Evolutionary conservation across 2,329 filamentous ascomycete genomes (phyloP), one percentile per base, ranked within the genome.

Genomic region (Sporothrix pseudoabietina): DNA sequence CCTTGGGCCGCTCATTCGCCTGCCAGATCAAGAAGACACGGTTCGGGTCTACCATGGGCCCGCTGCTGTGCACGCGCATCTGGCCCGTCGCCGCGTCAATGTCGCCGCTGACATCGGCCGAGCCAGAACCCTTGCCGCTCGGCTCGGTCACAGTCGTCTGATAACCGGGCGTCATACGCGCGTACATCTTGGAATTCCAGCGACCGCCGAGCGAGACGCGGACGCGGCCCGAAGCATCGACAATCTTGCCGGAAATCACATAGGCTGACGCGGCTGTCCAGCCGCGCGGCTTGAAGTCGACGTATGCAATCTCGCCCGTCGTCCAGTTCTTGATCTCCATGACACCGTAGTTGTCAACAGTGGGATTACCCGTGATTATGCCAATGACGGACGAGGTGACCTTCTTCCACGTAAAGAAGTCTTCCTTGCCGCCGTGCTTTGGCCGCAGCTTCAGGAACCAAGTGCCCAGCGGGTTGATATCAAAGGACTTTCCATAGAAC

Each of bases 321-420:
- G 91, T 97, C 91, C 92, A 95, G 83, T 99, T 99, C 85, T 94
- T 97, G 81, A 99, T 91, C 80, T 98, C 94, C 93, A 99, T 98
- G 0, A 91, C 87, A 0, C 96, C 96, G 80, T 98, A 98, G 82
- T 99, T 98, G 83, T 99, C 96, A n/a, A 99, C 93, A 0, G 92
- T 93, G 0, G 96, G 96, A 78, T 93, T 97, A 66, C 96, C 96
- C 0, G 95, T 98, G 78, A 99, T 98, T 81, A 99, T 99, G 74
- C 96, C 96, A 74, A 98, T 91, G n/a, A 99, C 96, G 1, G 94
- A 97, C 0, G 94, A 96, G 0, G 94, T 98, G 22, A 98, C 94
- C 84, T 99, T 99, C 83, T 98, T 98, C 96, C 96, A 99, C 0
- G 95, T 98, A 82, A 97, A 99, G 1, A 98, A 85, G 77, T 99